Conservation (phyloP, 352 stramenopile species). For the Phytophthora quininea region DNA sequence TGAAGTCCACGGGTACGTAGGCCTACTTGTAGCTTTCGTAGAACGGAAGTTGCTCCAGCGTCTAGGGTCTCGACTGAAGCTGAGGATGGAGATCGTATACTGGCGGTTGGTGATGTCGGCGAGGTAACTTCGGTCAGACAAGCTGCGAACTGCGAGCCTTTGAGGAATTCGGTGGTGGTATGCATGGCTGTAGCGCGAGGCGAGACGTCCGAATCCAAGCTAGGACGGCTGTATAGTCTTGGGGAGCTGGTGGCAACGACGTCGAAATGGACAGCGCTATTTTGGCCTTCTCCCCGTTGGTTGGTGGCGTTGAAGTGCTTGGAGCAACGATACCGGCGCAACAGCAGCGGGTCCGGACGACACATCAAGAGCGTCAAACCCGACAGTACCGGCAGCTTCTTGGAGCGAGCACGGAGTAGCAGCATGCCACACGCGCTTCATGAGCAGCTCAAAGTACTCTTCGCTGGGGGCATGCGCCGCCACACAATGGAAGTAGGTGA, state of each 20-base stretch:
- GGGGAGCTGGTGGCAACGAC: slow-evolving; percentile 25
- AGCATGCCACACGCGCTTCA: slow-evolving; percentile 76
- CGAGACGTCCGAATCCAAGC: slow-evolving; percentile 35
- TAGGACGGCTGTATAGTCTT: slow-evolving; percentile 20
- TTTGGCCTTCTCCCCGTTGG: slow-evolving; percentile 25
- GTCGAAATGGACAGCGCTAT: slow-evolving; percentile 41
- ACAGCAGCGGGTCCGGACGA: slow-evolving; percentile 11
- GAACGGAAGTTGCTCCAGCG: slow-evolving; percentile 60
- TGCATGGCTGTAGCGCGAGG: slow-evolving; percentile 38
- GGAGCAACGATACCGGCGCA: slow-evolving; percentile 50
- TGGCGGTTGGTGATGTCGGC: slow-evolving; percentile 20
- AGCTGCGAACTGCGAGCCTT: slow-evolving; percentile 65
- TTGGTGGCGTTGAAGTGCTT: slow-evolving; percentile 59
- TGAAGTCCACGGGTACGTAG: slow-evolving; percentile 62
- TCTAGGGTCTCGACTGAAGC: slow-evolving; percentile 39
- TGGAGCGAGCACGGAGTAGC: slow-evolving; percentile 47
- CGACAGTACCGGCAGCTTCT: slow-evolving; percentile 19
- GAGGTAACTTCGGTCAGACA: slow-evolving; percentile 60
- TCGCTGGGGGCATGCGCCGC: slow-evolving; percentile 69
- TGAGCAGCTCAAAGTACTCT: slow-evolving; percentile 78
- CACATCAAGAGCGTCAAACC: slow-evolving; percentile 13
- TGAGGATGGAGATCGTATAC: slow-evolving; percentile 11
- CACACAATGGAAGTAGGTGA: slow-evolving; percentile 79
- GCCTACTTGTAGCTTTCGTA: slow-evolving; percentile 48
- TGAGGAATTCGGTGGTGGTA: slow-evolving; percentile 73